phyloP scores from a whole-genome alignment of 2,329 filamentous ascomycete species.

The Fusarium pseudocircinatum region DNA sequence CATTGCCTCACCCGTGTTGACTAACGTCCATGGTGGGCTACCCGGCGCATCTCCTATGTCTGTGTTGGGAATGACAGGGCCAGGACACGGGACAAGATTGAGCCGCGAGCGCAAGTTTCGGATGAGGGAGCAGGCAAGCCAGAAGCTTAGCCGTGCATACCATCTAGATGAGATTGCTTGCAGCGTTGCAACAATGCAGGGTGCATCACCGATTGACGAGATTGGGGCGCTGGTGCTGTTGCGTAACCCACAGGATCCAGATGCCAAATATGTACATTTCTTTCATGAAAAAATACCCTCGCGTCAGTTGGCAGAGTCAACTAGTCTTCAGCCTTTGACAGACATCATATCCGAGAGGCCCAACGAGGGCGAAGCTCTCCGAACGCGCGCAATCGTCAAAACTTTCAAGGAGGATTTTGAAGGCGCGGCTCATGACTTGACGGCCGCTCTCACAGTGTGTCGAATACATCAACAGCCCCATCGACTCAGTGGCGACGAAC shows the following conservation, averaged over 20 bases:
- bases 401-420: conserved; percentile 80
- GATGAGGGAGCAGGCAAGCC: conserved; percentile 82
- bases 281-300: conserved; percentile 91
- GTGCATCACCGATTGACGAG: conserved; percentile 78
- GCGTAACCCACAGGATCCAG: conserved; percentile 71
- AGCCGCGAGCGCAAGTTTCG: conserved; percentile 80
- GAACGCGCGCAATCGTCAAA: conserved; percentile 78
- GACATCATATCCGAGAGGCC: conserved; percentile 73
- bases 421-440: conserved; percentile 76
- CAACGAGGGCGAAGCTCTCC: conserved; percentile 71
- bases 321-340: conserved; percentile 71
- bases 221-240: conserved; percentile 78
- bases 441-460: conserved; percentile 67
- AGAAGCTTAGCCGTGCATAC: conserved; percentile 81
- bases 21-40: conserved; percentile 59
- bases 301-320: conserved; percentile 76
- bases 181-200: conserved; percentile 86
- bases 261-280: conserved; percentile 90
- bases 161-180: conserved; percentile 84
- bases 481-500: conserved; percentile 58
- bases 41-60: conserved; percentile 31
- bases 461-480: conserved; percentile 65
- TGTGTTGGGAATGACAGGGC: conserved; percentile 51
- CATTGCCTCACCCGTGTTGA: conserved; percentile 71
- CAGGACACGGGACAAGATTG: conserved; percentile 70